A percentile compares a stretch with the other conserved stretches of the same genome.
Conservation (phyloP, 208 protist genomes). For the Acanthamoeba lugdunensis region DNA sequence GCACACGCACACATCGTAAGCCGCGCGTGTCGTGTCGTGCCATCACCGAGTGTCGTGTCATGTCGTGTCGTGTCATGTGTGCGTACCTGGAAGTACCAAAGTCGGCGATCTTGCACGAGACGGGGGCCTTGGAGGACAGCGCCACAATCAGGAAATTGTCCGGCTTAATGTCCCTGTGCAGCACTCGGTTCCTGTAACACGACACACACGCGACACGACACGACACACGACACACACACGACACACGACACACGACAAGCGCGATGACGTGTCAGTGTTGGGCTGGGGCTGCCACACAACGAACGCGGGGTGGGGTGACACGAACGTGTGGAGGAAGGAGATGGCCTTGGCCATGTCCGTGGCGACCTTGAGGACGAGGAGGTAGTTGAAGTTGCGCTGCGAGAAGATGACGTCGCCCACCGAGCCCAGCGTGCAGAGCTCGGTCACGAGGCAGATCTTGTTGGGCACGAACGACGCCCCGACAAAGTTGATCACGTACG, state of each 20-base stretch:
- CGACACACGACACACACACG: no score
- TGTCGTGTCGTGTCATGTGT: no score
- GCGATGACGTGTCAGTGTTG: no score
- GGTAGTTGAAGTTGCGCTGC: constrained; percentile 21
- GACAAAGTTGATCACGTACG: constrained; percentile 41
- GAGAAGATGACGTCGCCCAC: constrained; percentile 26
- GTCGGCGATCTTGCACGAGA: constrained; percentile 63
- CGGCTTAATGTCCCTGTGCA: constrained; percentile 32
- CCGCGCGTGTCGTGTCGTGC: neutral
- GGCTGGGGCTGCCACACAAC: no score
- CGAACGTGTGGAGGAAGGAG: constrained; percentile 42
- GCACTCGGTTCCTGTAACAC: neutral
- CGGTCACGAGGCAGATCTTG: constrained; percentile 51
- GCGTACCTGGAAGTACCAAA: constrained; percentile 47
- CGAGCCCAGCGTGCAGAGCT: constrained; percentile 2
- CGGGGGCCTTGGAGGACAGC: constrained; percentile 22
- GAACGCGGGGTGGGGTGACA: no score
- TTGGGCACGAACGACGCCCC: constrained; percentile 17
- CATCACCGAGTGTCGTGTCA: no score
- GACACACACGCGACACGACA: neutral
- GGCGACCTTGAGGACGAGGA: constrained; percentile 46
- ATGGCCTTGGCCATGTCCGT: constrained; percentile 61
- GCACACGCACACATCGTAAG: neutral
- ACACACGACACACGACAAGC: no score
- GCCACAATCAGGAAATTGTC: constrained; percentile 50